Base-by-base conservation (phyloP, 495 filamentous ascomycete species). In the Cercophora samala region DNA sequence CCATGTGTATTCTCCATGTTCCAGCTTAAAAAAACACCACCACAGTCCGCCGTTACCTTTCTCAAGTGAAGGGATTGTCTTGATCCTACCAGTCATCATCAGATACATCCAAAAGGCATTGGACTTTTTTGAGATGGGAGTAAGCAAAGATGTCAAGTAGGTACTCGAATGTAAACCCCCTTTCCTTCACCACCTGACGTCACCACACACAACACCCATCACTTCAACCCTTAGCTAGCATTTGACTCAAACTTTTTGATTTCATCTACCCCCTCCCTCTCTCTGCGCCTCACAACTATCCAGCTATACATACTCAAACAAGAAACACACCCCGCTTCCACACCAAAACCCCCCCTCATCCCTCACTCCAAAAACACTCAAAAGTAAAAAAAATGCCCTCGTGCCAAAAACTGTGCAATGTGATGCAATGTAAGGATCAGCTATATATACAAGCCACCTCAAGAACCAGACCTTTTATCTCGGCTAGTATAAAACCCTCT, bases 291-390 rank as follows among this genome's bases (percentile, higher is more conserved):
- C 58, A 13, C 6, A 60, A 6, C 9, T 18, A 25, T 29, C 24
- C 58, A 25, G 23, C 22, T 60, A 60, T 11, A 29, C 26, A 60
- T 60, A 60, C 26, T 25, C 17, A 60, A 8, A 60, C n/a, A 60
- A 60, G 29, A 58, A 4, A 11, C 19, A 23, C 2, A 13, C 17
- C 3, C 52, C 15, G 19, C 52, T 54, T 54, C 17, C 19, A 54
- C 3, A 32, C 3, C 29, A 32, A 32, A 32, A 32, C 29, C 29
- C 8, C 8, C 29, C 29, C 37, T 46, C 15, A 46, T 46, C 37
- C 37, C 13, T 8, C 26, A 29, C 37, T 46, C 23, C 58, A 26
- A 60, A 58, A n/a, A 58, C 17, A 54, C 3, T 3, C n/a, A 58
- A 58, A 23, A n/a, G n/a, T n/a, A n/a, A n/a, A 22, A 24, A 60